Percentiles rank a stretch among this genome's conserved stretches.
These are phyloP conservation scores for Rostrohypoxylon terebratum DNA, from an alignment of 495 filamentous ascomycete species.

Conservation along the genomic window DNA sequence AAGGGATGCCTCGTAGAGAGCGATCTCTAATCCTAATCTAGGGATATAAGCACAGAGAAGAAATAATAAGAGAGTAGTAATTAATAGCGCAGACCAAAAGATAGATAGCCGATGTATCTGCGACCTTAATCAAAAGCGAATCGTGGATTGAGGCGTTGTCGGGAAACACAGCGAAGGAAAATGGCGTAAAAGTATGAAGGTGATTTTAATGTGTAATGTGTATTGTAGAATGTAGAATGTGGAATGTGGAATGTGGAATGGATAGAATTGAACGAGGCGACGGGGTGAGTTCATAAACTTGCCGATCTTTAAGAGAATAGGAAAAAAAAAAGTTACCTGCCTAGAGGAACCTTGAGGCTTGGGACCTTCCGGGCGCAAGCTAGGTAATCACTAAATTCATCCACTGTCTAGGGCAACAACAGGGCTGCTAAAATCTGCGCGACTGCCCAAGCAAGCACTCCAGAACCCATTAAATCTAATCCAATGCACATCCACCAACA, in stretches of 20 bases:
- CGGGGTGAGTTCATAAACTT: constrained; percentile 30
- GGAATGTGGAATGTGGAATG: too few species aligned
- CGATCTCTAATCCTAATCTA: constrained; percentile 15
- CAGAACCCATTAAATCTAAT: too few species aligned
- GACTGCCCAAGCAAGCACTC: constrained; percentile 33
- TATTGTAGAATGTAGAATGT: too few species aligned
- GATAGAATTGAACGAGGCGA: constrained; percentile 22
- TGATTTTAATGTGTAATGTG: constrained; percentile 31
- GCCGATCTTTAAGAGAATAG: constrained; percentile 35
- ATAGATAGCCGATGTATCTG: constrained; percentile 15
- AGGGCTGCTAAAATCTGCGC: constrained; percentile 40
- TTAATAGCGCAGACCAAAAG: constrained; percentile 20
- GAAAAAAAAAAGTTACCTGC: constrained; percentile 11
- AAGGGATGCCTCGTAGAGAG: constrained; percentile 37
- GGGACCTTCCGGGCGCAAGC: constrained; percentile 22
- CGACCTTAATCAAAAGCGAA: background rate
- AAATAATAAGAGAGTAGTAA: constrained; percentile 7
- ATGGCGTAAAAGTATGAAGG: constrained; percentile 8
- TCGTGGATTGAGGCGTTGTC: constrained; percentile 12
- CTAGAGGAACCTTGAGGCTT: constrained; percentile 24
- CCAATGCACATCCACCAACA: background rate
- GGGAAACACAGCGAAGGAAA: constrained; percentile 14
- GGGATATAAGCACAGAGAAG: background rate
- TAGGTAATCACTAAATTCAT: constrained; percentile 26
- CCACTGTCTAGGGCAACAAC: constrained; percentile 4